Conservation (phyloP, 208 protist species). For the Leishmania tropica region DNA sequence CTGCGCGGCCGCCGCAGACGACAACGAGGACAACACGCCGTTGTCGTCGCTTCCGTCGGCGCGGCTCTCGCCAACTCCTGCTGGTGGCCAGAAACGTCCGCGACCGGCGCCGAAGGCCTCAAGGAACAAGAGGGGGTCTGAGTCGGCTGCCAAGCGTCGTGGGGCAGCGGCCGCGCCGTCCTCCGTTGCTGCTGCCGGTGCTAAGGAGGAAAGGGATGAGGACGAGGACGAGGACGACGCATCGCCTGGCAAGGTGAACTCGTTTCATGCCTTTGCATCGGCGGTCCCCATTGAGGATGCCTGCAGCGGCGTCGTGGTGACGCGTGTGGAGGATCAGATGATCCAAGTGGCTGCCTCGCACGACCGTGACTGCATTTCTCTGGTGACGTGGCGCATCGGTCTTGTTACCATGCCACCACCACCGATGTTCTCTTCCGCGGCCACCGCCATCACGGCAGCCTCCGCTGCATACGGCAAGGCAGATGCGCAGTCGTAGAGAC, state of each 20-base stretch:
- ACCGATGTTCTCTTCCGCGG: neutral
- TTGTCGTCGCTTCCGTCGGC: neutral
- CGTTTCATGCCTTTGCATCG: neutral
- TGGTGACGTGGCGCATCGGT: constrained; percentile 45
- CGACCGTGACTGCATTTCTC: constrained; percentile 43
- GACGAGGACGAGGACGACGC: neutral
- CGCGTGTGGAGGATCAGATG: constrained; percentile 19
- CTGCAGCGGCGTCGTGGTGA: constrained; percentile 42
- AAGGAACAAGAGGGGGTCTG: neutral
- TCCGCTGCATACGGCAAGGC: neutral
- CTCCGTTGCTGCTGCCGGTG: neutral
- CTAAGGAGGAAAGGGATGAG: neutral
- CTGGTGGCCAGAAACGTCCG: neutral
- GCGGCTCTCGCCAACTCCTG: neutral
- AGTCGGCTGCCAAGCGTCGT: neutral
- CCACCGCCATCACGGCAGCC: neutral
- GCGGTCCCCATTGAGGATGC: constrained; percentile 32
- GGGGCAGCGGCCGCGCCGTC: neutral
- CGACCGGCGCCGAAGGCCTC: neutral
- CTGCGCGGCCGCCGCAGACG: neutral
- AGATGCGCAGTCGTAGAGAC: neutral
- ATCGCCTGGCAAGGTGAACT: neutral
- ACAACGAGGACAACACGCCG: neutral
- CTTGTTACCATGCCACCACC: neutral
- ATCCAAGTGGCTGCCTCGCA: constrained; percentile 48